Percentiles rank a stretch among this genome's conserved stretches.
Evolutionary conservation across 176 grass and related monocot species (phyloP).

Genomic region (Hsuehochloa calcarea): DNA sequence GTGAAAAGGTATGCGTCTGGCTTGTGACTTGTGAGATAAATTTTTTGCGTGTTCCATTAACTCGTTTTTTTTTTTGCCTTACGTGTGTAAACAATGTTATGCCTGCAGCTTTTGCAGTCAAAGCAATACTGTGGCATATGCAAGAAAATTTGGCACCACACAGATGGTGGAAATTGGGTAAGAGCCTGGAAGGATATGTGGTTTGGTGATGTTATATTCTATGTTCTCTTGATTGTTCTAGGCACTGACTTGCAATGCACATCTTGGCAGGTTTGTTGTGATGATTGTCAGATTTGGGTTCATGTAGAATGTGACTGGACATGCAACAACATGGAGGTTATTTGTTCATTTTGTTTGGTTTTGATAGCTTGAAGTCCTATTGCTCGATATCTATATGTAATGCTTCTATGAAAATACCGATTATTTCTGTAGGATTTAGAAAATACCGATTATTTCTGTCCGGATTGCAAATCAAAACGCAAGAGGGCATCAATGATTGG

Average conservation of each 20-base stretch:
- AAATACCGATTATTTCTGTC: constrained; percentile 84
- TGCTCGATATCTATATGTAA: constrained; percentile 5
- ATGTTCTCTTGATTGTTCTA: constrained; percentile 12
- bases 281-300: constrained; percentile 93
- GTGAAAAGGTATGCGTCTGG: constrained; percentile 52
- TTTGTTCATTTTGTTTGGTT: constrained; percentile 26
- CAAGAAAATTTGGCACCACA: constrained; percentile 96
- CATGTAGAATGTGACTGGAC: constrained; percentile 80
- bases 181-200: constrained; percentile 21
- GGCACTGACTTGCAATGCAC: not conserved
- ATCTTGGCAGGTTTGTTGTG: constrained; percentile 75
- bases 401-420: constrained; percentile 18
- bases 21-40: not conserved
- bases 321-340: constrained; percentile 70
- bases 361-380: constrained; percentile 1
- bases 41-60: not conserved
- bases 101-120: constrained; percentile 69
- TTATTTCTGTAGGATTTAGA: constrained; percentile 68
- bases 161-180: constrained; percentile 94
- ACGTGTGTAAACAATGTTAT: constrained; percentile 18
- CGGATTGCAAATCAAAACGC: constrained; percentile 70
- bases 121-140: constrained; percentile 98
- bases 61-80: not conserved
- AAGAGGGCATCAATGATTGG: constrained; percentile 27
- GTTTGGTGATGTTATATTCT: constrained; percentile 11